phyloP scores from a whole-genome alignment of 768 basidiomycete species.

The Leucocoprinus sp. region DNA sequence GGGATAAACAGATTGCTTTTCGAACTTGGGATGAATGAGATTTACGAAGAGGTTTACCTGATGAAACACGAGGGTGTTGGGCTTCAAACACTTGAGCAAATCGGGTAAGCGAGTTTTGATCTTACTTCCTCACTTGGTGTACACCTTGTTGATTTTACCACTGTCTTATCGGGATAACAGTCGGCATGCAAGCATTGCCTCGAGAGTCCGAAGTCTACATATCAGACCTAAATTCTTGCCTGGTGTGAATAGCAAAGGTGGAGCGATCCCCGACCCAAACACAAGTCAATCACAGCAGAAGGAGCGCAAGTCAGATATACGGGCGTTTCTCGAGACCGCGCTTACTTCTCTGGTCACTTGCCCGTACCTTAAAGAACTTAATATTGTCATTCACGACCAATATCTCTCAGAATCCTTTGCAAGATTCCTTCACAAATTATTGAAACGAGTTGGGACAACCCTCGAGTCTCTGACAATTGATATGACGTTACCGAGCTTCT shows the following conservation, averaged over 20 bases:
- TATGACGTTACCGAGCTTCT: conserved; percentile 17
- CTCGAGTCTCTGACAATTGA: conserved; percentile 18
- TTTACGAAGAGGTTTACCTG: conserved; percentile 23
- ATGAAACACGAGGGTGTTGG: conserved; percentile 17
- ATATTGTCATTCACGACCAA: conserved; percentile 20
- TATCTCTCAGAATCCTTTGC: conserved; percentile 15
- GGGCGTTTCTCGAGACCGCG: conserved; percentile 13
- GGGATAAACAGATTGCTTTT: conserved; percentile 23
- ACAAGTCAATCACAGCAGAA: not conserved
- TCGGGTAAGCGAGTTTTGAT: conserved; percentile 13
- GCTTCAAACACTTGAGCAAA: conserved; percentile 17
- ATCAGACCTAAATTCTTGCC: conserved; percentile 22
- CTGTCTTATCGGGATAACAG: conserved; percentile 13
- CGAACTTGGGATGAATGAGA: conserved; percentile 22
- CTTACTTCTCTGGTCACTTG: conserved; percentile 13
- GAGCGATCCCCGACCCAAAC: not conserved
- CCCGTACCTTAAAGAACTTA: conserved; percentile 17
- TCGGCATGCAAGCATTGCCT: conserved; percentile 14
- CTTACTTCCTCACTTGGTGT: not conserved
- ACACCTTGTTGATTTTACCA: not conserved
- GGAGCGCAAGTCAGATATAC: not conserved
- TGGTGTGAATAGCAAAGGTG: conserved; percentile 11
- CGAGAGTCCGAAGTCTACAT: conserved; percentile 19
- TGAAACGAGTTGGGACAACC: conserved; percentile 16
- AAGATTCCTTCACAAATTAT: conserved; percentile 15